phyloP scores from a whole-genome alignment of 176 grass and related monocot genomes.

The Bothriochloa decipiens region DNA sequence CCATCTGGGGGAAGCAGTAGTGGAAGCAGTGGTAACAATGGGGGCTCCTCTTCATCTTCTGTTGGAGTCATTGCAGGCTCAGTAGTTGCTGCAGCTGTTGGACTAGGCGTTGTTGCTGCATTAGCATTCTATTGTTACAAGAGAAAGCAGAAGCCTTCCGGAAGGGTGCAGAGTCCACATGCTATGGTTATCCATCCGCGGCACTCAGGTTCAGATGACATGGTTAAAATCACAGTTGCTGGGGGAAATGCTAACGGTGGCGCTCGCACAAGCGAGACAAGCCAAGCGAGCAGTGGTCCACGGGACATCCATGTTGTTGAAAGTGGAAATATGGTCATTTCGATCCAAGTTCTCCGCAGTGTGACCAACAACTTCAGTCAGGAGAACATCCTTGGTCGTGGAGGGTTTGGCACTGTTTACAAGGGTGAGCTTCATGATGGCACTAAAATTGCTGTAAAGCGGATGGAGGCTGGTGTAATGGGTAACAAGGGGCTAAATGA shows the following conservation, averaged over 20 bases:
- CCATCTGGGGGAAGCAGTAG: neutral
- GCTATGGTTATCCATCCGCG: conserved; percentile 78
- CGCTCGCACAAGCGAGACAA: conserved; percentile 50
- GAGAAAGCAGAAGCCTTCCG: conserved; percentile 66
- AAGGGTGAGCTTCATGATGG: conserved; percentile 96
- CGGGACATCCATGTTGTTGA: conserved; percentile 83
- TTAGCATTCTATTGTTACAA: conserved; percentile 80
- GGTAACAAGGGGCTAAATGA: conserved; percentile 96
- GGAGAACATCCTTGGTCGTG: conserved; percentile 83
- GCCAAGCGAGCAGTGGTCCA: conserved; percentile 56
- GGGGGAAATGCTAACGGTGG: conserved; percentile 49
- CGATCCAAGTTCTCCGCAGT: conserved; percentile 90
- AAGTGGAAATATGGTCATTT: conserved; percentile 96
- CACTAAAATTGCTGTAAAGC: conserved; percentile 94
- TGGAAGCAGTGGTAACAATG: conserved; percentile 14
- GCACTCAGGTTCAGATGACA: conserved; percentile 83
- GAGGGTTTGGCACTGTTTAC: conserved; percentile 90
- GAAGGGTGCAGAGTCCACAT: conserved; percentile 87
- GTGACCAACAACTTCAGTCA: conserved; percentile 97
- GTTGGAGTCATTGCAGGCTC: conserved; percentile 66
- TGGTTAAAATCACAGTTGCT: conserved; percentile 80
- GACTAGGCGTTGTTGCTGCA: conserved; percentile 57
- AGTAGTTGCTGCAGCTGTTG: conserved; percentile 52
- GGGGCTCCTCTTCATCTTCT: conserved; percentile 44
- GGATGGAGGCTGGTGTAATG: conserved; percentile 94